Conservation (phyloP, 1,284 basidiomycete species). For the Ceratobasidium sp. region DNA sequence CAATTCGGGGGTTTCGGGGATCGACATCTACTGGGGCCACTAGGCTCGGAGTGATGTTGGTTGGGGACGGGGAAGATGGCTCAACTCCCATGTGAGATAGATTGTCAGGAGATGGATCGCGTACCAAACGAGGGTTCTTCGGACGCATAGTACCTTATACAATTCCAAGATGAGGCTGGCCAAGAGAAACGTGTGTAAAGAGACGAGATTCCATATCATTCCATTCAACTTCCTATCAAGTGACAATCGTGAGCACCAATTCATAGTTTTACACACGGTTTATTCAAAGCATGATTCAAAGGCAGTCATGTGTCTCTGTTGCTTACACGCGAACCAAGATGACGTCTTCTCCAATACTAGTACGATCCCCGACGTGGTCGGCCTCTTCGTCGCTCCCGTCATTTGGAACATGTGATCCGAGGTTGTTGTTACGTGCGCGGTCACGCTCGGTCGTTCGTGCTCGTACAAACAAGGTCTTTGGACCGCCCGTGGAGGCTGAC, state of each 20-base stretch:
- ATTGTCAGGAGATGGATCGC: too few species aligned
- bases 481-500: slow-evolving; percentile 9
- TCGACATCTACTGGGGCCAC: slow-evolving; percentile 5
- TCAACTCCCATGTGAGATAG: too few species aligned
- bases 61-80: too few species aligned
- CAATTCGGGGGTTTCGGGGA: slow-evolving; percentile 26
- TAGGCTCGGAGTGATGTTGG: too few species aligned
- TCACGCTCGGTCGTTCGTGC: slow-evolving; percentile 34
- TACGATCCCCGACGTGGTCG: slow-evolving; percentile 30
- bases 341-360: slow-evolving; percentile 28
- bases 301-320: neutral
- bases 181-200: neutral
- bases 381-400: slow-evolving; percentile 35
- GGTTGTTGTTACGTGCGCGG: neutral
- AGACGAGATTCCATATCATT: too few species aligned
- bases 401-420: slow-evolving; percentile 22
- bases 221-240: too few species aligned
- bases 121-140: too few species aligned
- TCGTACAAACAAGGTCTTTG: slow-evolving; percentile 29
- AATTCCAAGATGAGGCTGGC: too few species aligned
- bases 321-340: neutral
- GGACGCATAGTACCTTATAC: too few species aligned
- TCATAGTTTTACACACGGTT: too few species aligned
- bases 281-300: too few species aligned
- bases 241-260: neutral